Evolutionary conservation across 2,329 filamentous ascomycete genomes (phyloP).

Genomic region (Colletotrichum graminicola): DNA sequence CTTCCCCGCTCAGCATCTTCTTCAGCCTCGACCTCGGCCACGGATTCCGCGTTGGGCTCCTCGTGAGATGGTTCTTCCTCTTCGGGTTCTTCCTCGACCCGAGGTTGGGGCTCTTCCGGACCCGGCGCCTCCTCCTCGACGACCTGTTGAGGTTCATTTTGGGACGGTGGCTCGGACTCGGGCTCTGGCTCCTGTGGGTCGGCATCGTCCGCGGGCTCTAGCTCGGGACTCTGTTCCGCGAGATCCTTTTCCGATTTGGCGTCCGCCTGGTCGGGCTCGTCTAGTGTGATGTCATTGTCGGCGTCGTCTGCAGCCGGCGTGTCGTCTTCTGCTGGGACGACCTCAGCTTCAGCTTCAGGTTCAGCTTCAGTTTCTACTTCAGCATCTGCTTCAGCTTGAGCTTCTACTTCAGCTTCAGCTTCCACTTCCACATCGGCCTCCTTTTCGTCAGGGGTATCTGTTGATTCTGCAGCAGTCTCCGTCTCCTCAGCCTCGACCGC

Average conservation of each 20-base stretch:
- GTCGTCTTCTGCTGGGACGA: conserved; percentile 2
- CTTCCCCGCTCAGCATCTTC: conserved; percentile 5
- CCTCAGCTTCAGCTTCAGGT: background rate
- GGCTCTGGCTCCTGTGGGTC: conserved; percentile 12
- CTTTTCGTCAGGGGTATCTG: background rate
- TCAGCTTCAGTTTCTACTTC: background rate
- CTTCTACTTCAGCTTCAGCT: background rate
- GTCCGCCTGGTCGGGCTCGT: background rate
- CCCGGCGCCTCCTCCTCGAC: background rate
- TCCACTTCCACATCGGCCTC: background rate
- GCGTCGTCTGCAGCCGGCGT: background rate
- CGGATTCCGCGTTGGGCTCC: background rate
- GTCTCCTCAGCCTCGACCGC: background rate
- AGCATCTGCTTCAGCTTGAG: background rate
- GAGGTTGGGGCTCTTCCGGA: background rate
- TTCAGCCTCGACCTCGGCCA: background rate
- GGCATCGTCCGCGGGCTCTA: background rate
- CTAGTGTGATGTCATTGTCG: background rate
- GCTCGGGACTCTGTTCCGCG: conserved; percentile 6
- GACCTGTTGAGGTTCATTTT: background rate
- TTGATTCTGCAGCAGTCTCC: background rate
- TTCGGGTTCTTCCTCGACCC: background rate
- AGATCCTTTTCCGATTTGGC: conserved; percentile 1
- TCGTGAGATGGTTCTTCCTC: background rate
- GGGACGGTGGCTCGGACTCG: background rate